A percentile compares a stretch with the other conserved stretches of the same genome.
Conservation (phyloP, 2,329 filamentous ascomycete genomes). For the Sporothrix euskadiensis region DNA sequence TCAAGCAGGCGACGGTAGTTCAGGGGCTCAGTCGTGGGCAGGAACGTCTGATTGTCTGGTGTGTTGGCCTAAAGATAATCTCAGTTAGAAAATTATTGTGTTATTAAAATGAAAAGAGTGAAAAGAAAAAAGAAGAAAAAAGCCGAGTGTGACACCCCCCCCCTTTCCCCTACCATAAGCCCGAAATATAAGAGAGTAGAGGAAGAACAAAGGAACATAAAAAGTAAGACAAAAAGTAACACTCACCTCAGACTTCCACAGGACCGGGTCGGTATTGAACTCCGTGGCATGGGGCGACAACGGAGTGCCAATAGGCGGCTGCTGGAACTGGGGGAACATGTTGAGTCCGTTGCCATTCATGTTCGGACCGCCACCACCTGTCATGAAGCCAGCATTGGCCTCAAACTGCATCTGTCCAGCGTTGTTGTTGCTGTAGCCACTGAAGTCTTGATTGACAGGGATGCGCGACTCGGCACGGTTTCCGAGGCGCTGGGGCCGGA, state of each 20-base stretch:
- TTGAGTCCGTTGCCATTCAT: constrained; percentile 45
- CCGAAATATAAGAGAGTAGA: background rate
- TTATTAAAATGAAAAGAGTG: background rate
- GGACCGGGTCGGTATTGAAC: constrained; percentile 59
- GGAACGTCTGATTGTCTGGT: constrained; percentile 70
- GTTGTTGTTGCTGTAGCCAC: constrained; percentile 39
- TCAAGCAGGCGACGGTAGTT: constrained; percentile 96
- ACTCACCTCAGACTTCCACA: constrained; percentile 58
- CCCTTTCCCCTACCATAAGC: too few relatives aligned
- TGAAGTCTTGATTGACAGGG: constrained; percentile 37
- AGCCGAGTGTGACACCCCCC: background rate
- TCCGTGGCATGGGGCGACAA: constrained; percentile 74
- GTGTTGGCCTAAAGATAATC: constrained; percentile 45
- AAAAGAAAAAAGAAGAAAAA: background rate
- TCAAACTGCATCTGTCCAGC: constrained; percentile 38
- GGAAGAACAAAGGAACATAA: background rate
- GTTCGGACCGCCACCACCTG: constrained; percentile 37
- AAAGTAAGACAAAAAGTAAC: background rate
- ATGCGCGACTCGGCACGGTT: constrained; percentile 50
- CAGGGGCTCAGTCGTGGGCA: constrained; percentile 84
- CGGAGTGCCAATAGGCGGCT: constrained; percentile 62
- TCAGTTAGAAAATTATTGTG: background rate
- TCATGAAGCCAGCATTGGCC: constrained; percentile 33
- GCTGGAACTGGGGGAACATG: constrained; percentile 53
- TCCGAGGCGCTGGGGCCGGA: constrained; percentile 50